Evolutionary conservation across 495 filamentous ascomycete species (phyloP), one percentile per base, ranked within the genome.

Genomic region (Pseudomonodictys pantanalensis): DNA sequence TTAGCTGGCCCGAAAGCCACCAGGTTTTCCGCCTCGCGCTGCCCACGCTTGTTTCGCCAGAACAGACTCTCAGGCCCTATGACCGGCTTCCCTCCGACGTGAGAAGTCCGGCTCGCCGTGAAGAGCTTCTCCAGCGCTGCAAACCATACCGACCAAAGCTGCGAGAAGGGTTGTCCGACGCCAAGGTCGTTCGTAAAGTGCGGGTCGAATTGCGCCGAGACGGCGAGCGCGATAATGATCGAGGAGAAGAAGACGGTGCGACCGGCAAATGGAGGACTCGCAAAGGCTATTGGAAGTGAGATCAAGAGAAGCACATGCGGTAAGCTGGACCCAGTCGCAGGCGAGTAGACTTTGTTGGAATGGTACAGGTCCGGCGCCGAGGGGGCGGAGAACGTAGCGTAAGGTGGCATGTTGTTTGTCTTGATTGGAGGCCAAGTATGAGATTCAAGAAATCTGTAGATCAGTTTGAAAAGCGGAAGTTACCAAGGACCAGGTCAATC

Each of bases 131-230:
- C 54, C 2, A 58, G 12, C 12, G 54, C 50, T 7, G 26, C 54
- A 22, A 58, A 32, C 29, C 44, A 58, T 26, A 58, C 28, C 30
- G 54, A 30, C 54, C 54, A 58, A 1, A 48, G 29, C 6, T 49
- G 24, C 8, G 43, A 49, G 17, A 38, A 58, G 10, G 54, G 43
- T 33, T 58, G 54, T 11, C 43, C 45, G 15, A 15, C 20, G 4
- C 15, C 38, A 12, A 41, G 15, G 38, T 41, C 38, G 20, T 41
- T 41, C 12, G 38, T 41, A 18, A 41, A 41, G 20, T 41, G 38
- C 15, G 38, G 38, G 38, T 41, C 15, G 15, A 18, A 5, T 12
- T n/a, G 38, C 12, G 38, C 38, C 15, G 15, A 41, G 38, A 3
- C 38, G 38, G 38, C 38, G 38, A 41, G 38, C 15, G 15, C 20